Conservation (phyloP, 2,329 filamentous ascomycete genomes). For the Beauveria scarabaeidicola region DNA sequence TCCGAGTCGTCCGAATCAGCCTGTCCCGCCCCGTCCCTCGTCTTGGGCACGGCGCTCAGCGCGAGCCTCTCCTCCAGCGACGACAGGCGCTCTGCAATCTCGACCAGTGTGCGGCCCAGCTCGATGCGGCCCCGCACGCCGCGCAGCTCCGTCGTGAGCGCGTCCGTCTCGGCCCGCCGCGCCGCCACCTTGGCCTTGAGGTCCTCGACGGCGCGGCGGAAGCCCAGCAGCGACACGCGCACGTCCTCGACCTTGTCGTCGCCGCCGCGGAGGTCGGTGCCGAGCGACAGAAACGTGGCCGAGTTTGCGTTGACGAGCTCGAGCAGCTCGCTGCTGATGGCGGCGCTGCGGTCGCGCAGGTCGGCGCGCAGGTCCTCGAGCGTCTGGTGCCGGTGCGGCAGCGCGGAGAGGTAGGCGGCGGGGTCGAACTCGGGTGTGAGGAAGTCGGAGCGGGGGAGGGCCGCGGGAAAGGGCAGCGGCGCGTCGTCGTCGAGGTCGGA, state of each 20-base stretch:
- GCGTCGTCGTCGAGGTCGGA: conserved; percentile 48
- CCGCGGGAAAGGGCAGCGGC: conserved; percentile 78
- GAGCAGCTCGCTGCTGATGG: conserved; percentile 76
- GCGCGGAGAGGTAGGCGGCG: conserved; percentile 67
- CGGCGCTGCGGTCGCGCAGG: conserved; percentile 68
- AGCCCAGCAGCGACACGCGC: conserved; percentile 76
- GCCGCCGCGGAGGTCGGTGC: conserved; percentile 72
- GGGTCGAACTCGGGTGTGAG: conserved; percentile 70
- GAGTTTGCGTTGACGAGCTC: conserved; percentile 96
- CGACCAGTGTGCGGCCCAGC: conserved; percentile 52
- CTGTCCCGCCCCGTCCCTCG: conserved; percentile 5
- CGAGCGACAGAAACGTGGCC: conserved; percentile 78
- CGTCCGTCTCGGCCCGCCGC: conserved; percentile 53
- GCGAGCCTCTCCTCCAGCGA: conserved; percentile 57
- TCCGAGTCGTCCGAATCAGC: not conserved
- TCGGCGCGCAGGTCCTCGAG: conserved; percentile 88
- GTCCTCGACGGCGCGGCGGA: conserved; percentile 71
- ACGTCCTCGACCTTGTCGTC: conserved; percentile 90
- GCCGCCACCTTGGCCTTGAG: conserved; percentile 58
- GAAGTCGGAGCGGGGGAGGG: conserved; percentile 77
- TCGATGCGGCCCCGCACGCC: conserved; percentile 56
- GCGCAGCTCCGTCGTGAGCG: conserved; percentile 57
- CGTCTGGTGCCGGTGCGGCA: conserved; percentile 85
- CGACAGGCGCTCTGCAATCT: conserved; percentile 54
- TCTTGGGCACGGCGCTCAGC: conserved; percentile 33